Conservation (phyloP, 176 grass and related monocot species). For the Cymbopogon citratus region DNA sequence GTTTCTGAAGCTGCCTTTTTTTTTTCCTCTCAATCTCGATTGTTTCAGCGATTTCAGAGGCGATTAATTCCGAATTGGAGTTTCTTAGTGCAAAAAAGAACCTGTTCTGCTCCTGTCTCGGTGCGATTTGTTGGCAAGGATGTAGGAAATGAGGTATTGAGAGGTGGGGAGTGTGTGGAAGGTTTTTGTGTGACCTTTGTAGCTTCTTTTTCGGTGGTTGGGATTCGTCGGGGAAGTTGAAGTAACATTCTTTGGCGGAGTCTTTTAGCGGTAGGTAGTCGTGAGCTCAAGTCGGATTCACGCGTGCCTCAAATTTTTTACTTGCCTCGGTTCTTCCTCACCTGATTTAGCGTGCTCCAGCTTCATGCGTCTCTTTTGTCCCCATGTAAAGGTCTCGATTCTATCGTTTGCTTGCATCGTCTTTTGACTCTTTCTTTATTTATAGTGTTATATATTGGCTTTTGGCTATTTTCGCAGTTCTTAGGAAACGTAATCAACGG, state of each 20-base stretch:
- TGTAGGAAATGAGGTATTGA: not conserved
- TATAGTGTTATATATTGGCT: not conserved
- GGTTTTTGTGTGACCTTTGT: not conserved
- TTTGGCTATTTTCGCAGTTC: not conserved
- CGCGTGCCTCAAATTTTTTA: constrained; percentile 9
- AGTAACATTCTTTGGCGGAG: constrained; percentile 28
- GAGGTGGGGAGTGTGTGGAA: not conserved
- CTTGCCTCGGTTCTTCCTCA: constrained; percentile 12
- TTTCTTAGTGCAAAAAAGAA: not conserved
- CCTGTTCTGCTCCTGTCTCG: not conserved
- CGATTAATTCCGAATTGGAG: not conserved
- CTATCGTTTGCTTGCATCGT: not conserved
- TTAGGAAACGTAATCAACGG: constrained; percentile 12
- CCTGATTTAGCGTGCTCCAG: constrained; percentile 13
- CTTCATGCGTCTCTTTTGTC: constrained; percentile 12
- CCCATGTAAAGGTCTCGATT: not conserved
- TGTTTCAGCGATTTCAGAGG: not conserved
- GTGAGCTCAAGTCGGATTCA: constrained; percentile 40
- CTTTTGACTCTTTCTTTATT: not conserved
- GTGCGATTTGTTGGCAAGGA: not conserved
- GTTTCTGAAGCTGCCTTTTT: not conserved
- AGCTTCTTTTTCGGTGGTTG: constrained; percentile 23
- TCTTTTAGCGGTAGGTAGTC: constrained; percentile 43
- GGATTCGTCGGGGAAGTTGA: constrained; percentile 8
- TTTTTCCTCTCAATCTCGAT: not conserved